Base-by-base conservation (phyloP, 371 early-diverging fungal species). In the Syncephalastrum sp. region DNA sequence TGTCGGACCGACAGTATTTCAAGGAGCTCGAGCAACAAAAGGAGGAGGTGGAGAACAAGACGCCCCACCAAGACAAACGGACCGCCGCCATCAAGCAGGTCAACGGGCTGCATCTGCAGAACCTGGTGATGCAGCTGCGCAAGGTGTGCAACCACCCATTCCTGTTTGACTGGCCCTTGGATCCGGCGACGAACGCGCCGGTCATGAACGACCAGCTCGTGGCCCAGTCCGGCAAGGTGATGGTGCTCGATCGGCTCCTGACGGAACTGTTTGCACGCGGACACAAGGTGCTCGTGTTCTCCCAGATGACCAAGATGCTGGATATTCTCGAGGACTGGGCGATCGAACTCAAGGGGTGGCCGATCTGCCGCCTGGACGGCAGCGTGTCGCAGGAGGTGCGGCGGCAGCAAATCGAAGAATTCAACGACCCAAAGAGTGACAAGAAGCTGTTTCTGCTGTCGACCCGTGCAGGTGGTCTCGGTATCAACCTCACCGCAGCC, bases 101-200 rank as follows among this genome's bases (percentile, higher is more conserved):
- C 41, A 72, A 82, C 57, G 66, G 75, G 23, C 64, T 85, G 60
- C 78, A 84, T 56, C 64, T 97, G 25, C 84, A 92, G 59, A 92
- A 91, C 65, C 69, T 87, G 29, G 83, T 91, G n/a, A 94, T 95
- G 94, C 95, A 96, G 69, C 81, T 96, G 17, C 89, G 96, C 63
- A 97, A 97, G 66, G 90, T 90, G 47, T 97, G 97, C 77, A 95
- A 95, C 64, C 98, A 97, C 66, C 98, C 98, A 1, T 95, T 89
- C 66, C 72, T 97, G 16, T 94, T 96, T 59, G 89, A 93, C 47
- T 85, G 88, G 77, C 91, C 90, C 0, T 42, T 77, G 29, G 83
- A 87, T 62, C 76, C 79, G 1, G 60, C 66, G 19, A 85, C 86
- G 1, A 68, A 67, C 4, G 56, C 69, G 5, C 70, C 65, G 7